A percentile compares a stretch with the other conserved stretches of the same genome.
Conservation (phyloP, 2,329 filamentous ascomycete species). For the Annulohypoxylon truncatum region DNA sequence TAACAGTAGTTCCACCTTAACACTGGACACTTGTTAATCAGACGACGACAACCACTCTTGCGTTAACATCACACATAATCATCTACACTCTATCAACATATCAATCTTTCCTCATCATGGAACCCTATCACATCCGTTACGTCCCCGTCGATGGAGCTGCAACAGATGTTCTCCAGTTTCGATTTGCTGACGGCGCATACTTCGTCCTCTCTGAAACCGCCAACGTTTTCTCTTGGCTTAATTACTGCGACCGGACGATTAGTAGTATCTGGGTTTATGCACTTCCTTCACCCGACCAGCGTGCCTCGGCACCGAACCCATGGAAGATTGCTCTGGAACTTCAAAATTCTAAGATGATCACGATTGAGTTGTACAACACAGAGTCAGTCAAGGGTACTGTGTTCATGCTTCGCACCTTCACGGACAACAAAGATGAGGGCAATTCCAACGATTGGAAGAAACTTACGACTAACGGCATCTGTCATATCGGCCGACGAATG, state of each 20-base stretch:
- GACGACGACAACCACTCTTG: too few species aligned
- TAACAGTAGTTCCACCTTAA: too few species aligned
- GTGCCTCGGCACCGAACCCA: neutral
- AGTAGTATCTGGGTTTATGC: constrained; percentile 9
- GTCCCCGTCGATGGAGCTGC: neutral
- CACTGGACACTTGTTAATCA: too few species aligned
- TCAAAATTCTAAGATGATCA: neutral
- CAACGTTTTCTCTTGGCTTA: neutral
- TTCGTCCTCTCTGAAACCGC: neutral
- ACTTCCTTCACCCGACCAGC: neutral
- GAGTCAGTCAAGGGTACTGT: neutral
- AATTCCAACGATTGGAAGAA: neutral
- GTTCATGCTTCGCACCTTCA: neutral
- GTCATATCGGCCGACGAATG: neutral
- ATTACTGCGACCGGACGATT: neutral
- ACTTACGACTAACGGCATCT: neutral
- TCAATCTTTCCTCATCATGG: too few species aligned
- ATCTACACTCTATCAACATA: too few species aligned
- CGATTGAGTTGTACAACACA: constrained; percentile 7
- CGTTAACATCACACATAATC: too few species aligned
- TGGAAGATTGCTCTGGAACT: constrained; percentile 23
- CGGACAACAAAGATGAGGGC: neutral
- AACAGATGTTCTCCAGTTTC: neutral
- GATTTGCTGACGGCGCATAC: neutral
- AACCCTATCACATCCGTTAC: neutral